These are phyloP conservation scores for Cubamyces lactineus DNA, from an alignment of 768 basidiomycete genomes.

Conservation along the genomic window DNA sequence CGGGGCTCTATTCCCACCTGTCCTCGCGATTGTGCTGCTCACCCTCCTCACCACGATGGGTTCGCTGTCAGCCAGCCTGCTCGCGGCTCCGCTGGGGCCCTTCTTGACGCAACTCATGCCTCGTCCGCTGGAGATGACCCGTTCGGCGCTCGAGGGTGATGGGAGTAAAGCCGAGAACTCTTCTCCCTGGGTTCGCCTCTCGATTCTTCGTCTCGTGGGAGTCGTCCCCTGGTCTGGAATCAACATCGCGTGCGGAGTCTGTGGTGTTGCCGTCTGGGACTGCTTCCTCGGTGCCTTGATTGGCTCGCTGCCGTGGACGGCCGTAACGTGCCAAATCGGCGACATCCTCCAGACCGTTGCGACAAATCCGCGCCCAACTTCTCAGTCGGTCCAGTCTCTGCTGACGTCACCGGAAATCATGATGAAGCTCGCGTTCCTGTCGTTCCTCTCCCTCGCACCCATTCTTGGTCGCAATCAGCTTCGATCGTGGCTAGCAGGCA, in stretches of 20 bases:
- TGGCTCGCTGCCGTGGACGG: slow-evolving; percentile 86
- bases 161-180: slow-evolving; percentile 42
- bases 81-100: slow-evolving; percentile 84
- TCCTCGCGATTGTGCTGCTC: slow-evolving; percentile 78
- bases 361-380: slow-evolving; percentile 65
- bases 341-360: slow-evolving; percentile 87
- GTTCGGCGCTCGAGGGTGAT: slow-evolving; percentile 75
- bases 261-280: slow-evolving; percentile 74
- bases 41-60: slow-evolving; percentile 87
- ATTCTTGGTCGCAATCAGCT: slow-evolving; percentile 76
- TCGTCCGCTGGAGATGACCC: slow-evolving; percentile 81
- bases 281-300: slow-evolving; percentile 84
- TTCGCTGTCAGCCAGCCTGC: slow-evolving; percentile 77
- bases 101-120: slow-evolving; percentile 83
- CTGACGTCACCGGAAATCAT: slow-evolving; percentile 83
- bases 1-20: slow-evolving; percentile 83
- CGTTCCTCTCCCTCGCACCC: slow-evolving; percentile 84
- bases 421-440: slow-evolving; percentile 79
- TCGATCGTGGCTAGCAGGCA: slow-evolving; percentile 54
- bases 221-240: slow-evolving; percentile 97
- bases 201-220: slow-evolving; percentile 87
- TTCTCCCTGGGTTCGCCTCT: slow-evolving; percentile 78
- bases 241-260: slow-evolving; percentile 95
- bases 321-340: slow-evolving; percentile 89
- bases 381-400: slow-evolving; percentile 84